Evolutionary conservation across 306 rosid genomes (phyloP).

Genomic region (Prunus mume): DNA sequence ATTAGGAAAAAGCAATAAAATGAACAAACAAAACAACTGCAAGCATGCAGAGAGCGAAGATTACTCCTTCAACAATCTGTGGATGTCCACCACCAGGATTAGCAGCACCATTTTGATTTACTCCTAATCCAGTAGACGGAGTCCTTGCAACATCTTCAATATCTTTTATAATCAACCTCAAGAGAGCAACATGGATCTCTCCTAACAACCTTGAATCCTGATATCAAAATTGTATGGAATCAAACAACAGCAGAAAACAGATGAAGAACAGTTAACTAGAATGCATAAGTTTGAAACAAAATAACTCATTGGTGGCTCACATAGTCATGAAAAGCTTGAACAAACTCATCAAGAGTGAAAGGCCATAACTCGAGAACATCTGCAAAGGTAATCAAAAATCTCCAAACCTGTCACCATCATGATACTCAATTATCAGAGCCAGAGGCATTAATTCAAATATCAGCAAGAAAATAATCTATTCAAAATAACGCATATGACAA

Average conservation of each 20-base stretch:
- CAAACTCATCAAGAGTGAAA: constrained; percentile 91
- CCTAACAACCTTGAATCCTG: constrained; percentile 97
- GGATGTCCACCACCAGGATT: constrained; percentile 98
- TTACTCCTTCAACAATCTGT: constrained; percentile 97
- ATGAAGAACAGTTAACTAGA: constrained; percentile 11
- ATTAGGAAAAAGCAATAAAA: background rate
- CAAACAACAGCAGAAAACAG: constrained; percentile 7
- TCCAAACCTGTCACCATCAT: constrained; percentile 76
- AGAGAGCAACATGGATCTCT: constrained; percentile 88
- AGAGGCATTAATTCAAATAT: constrained; percentile 19
- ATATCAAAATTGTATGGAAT: constrained; percentile 29
- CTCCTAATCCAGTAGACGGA: constrained; percentile 70
- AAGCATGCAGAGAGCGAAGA: constrained; percentile 7
- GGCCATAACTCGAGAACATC: constrained; percentile 97
- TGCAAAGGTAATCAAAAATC: constrained; percentile 88
- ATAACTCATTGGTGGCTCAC: constrained; percentile 48
- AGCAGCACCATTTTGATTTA: constrained; percentile 85
- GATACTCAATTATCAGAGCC: constrained; percentile 17
- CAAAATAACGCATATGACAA: background rate
- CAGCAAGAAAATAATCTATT: background rate
- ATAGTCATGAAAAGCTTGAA: constrained; percentile 94
- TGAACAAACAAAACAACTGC: background rate
- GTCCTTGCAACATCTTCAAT: constrained; percentile 99
- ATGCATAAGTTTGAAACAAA: constrained; percentile 23
- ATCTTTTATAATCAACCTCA: constrained; percentile 84